phyloP scores from a whole-genome alignment of 306 rosid genomes.

The Glycine soja region DNA sequence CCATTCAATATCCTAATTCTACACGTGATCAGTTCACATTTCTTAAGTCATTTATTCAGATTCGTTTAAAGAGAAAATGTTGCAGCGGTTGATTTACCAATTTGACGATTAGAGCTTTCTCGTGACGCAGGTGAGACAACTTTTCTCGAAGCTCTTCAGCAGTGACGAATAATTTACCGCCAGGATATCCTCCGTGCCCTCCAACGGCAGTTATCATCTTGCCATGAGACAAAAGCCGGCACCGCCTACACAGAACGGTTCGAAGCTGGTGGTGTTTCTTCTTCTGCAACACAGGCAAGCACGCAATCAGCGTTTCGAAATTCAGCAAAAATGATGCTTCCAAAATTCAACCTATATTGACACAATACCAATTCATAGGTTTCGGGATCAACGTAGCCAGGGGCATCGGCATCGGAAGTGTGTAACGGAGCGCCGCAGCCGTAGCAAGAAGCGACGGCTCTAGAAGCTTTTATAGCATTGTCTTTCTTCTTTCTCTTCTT shows the following conservation, averaged over 20 bases:
- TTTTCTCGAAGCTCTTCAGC: slow-evolving; percentile 91
- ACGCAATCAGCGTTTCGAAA: background rate
- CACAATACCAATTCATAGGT: slow-evolving; percentile 72
- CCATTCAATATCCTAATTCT: too few relatives aligned
- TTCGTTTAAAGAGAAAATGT: background rate
- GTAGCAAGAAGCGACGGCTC: slow-evolving; percentile 66
- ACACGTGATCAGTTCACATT: too few relatives aligned
- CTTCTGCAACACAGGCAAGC: slow-evolving; percentile 64
- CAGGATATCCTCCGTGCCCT: slow-evolving; percentile 94
- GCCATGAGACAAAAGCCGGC: slow-evolving; percentile 86
- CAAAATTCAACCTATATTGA: background rate
- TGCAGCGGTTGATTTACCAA: slow-evolving; percentile 57
- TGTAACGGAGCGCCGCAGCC: slow-evolving; percentile 97
- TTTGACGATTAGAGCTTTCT: slow-evolving; percentile 83
- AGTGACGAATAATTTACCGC: slow-evolving; percentile 77
- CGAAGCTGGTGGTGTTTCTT: slow-evolving; percentile 92
- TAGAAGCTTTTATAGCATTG: slow-evolving; percentile 59
- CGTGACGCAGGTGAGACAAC: slow-evolving; percentile 74
- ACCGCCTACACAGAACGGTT: slow-evolving; percentile 82
- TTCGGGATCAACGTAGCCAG: slow-evolving; percentile 75
- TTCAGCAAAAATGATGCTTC: background rate
- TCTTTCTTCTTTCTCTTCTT: slow-evolving; percentile 60
- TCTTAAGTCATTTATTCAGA: background rate
- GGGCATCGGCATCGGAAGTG: slow-evolving; percentile 70
- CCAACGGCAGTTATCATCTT: slow-evolving; percentile 96